Evolutionary conservation across 768 basidiomycete genomes (phyloP), one percentile per base, ranked within the genome.

Genomic region (Boletus speciosus): DNA sequence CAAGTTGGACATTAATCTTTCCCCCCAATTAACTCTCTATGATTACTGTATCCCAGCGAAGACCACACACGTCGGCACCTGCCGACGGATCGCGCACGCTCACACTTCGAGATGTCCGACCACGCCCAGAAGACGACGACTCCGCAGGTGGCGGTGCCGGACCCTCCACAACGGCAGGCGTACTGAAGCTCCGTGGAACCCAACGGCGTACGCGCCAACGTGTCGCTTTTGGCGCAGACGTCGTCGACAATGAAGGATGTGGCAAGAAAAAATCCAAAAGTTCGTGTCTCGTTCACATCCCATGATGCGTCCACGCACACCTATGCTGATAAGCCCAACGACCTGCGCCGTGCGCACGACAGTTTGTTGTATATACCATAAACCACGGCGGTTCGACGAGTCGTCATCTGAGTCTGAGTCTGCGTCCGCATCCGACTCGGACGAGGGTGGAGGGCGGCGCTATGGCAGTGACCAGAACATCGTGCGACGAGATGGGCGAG

Each of bases 311-410:
- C 7, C n/a, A 11, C n/a, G 16, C 25, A 7, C 12, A 9, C 23
- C 46, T 12, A 7, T 31, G 16, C 36, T 52, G 27, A 52, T 8
- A 23, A 8, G 23, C 4, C 15, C 19, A 16, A 39, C 8, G 23
- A 49, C 34, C 21, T 55, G 41, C 10, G 43, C 14, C 15, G 47
- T 49, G 34, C 35, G 16, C 21, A 8, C 16, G 32, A n/a, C 58
- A 98, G 94, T 97, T 47, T 98, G 94, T 68, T 98, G 94, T 69
- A 96, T 98, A 64, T 96, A 94, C 65, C 91, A 93, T 67, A 89
- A 87, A 66, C 86, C 88, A 1, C 79, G 81, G 52, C 73, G 65
- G 47, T 93, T 91, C 57, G 91, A 92, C 71, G 91, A 93, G 64
- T 93, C 91, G 1, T 90, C 85, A 0, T 84, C 83, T 34, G 80